Evolutionary conservation across 75 land plant genomes (phyloP).

Genomic region (Sequoia sempervirens): DNA sequence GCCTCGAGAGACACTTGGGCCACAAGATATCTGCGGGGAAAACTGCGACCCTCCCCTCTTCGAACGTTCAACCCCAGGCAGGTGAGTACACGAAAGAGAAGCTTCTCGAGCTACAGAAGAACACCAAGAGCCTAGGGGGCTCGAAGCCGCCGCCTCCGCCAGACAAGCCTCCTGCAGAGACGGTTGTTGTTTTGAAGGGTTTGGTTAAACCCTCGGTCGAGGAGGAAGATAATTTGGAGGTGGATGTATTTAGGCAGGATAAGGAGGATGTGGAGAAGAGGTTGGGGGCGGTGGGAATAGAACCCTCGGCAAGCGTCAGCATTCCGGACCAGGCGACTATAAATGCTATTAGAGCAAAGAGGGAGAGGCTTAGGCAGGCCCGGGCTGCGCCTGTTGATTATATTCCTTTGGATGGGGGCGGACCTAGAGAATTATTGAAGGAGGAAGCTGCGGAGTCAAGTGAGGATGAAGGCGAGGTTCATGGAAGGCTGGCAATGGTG

Average conservation of each 20-base stretch:
- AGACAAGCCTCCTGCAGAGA: conserved; percentile 41
- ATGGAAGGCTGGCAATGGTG: conserved; percentile 64
- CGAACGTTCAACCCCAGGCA: conserved; percentile 86
- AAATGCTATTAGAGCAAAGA: conserved; percentile 72
- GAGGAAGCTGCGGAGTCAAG: conserved; percentile 48
- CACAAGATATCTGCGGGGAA: conserved; percentile 6
- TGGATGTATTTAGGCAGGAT: conserved; percentile 3
- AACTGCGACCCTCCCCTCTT: conserved; percentile 16
- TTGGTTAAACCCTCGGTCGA: conserved; percentile 53
- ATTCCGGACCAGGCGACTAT: conserved; percentile 87
- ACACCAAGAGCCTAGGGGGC: conserved; percentile 69
- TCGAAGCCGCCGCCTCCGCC: conserved; percentile 19
- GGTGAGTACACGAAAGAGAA: conserved; percentile 90
- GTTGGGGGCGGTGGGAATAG: conserved; percentile 31
- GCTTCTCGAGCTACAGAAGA: conserved; percentile 85
- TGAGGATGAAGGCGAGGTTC: conserved; percentile 81
- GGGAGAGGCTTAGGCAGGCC: conserved; percentile 65
- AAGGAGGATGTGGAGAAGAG: conserved; percentile 31
- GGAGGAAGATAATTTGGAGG: conserved; percentile 15
- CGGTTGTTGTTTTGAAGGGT: conserved; percentile 79
- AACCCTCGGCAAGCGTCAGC: conserved; percentile 10
- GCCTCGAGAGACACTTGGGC: not conserved
- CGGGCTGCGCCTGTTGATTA: conserved; percentile 81
- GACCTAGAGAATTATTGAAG: conserved; percentile 24
- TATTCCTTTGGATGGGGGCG: conserved; percentile 66